phyloP scores from a whole-genome alignment of 768 basidiomycete species.

The Amanita brunnescens region DNA sequence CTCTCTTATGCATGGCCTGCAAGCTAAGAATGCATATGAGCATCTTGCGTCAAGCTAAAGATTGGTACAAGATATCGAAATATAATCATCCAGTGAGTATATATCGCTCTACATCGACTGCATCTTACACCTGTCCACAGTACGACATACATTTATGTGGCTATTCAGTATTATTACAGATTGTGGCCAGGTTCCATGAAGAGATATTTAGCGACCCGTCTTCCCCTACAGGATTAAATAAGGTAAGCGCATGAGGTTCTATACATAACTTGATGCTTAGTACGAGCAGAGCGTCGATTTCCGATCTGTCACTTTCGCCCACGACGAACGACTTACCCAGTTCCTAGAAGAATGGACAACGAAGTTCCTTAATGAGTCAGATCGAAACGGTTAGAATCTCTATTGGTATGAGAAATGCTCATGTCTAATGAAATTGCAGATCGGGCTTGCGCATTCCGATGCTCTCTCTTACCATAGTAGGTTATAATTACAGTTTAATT shows the following conservation, averaged over 20 bases:
- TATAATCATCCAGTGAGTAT: conserved; percentile 46
- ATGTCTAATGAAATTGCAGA: conserved; percentile 29
- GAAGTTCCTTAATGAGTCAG: conserved; percentile 52
- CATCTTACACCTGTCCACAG: conserved; percentile 28
- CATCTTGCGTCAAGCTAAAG: conserved; percentile 59
- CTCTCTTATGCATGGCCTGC: not conserved
- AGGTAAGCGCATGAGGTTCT: conserved; percentile 28
- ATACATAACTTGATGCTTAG: conserved; percentile 2
- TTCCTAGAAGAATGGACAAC: conserved; percentile 63
- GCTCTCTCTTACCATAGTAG: conserved; percentile 65
- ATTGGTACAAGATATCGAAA: conserved; percentile 68
- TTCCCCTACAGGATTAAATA: conserved; percentile 62
- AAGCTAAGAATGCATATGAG: conserved; percentile 19
- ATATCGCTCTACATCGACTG: not conserved
- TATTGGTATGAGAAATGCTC: not conserved
- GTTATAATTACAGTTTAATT: conserved; percentile 16
- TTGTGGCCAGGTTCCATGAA: conserved; percentile 69
- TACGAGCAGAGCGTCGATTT: conserved; percentile 53
- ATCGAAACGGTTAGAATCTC: conserved; percentile 38
- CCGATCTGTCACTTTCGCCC: conserved; percentile 48
- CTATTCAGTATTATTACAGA: conserved; percentile 59
- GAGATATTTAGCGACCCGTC: conserved; percentile 66
- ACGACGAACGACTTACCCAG: conserved; percentile 46
- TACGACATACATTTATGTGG: conserved; percentile 72
- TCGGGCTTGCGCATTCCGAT: conserved; percentile 49